A percentile compares a stretch with the other conserved stretches of the same genome.
phyloP scores from a whole-genome alignment of 1,139 yeast genomes.

The Meyerozyma elateridarum region DNA sequence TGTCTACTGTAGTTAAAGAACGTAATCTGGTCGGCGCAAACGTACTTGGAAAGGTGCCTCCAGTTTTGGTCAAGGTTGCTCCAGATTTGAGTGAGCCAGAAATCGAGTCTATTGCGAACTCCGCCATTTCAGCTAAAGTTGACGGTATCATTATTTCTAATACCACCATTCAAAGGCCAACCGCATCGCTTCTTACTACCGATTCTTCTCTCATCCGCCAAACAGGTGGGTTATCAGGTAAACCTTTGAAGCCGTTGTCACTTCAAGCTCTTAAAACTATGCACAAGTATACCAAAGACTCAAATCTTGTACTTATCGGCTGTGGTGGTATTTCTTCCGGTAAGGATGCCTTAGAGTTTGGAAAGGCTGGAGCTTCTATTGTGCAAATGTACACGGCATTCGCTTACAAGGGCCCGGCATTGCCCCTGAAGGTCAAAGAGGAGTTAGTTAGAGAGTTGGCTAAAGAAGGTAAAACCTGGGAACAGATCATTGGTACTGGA shows the following conservation, averaged over 20 bases:
- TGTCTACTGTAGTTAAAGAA: conserved; percentile 60
- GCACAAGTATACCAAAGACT: conserved; percentile 70
- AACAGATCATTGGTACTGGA: conserved; percentile 55
- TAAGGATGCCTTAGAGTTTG: conserved; percentile 85
- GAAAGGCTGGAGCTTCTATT: conserved; percentile 88
- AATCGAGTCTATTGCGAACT: conserved; percentile 74
- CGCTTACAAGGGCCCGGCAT: conserved; percentile 91
- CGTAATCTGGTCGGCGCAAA: conserved; percentile 44
- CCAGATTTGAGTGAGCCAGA: conserved; percentile 87
- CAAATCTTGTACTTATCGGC: conserved; percentile 72
- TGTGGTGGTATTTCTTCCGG: conserved; percentile 92
- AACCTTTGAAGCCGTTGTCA: conserved; percentile 81
- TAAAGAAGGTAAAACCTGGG: conserved; percentile 81
- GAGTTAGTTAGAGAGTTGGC: conserved; percentile 65
- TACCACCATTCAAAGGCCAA: conserved; percentile 83
- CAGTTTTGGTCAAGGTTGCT: conserved; percentile 84
- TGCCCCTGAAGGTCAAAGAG: conserved; percentile 71
- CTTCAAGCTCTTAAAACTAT: conserved; percentile 65
- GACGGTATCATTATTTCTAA: conserved; percentile 93
- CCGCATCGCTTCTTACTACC: conserved; percentile 42
- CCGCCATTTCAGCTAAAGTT: conserved; percentile 71
- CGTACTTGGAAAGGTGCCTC: conserved; percentile 50
- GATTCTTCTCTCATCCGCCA: conserved; percentile 43
- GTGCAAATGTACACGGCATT: conserved; percentile 84
- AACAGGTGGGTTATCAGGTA: conserved; percentile 88